Conservation (phyloP, 768 basidiomycete species). For the Neoboletus magnificus region DNA sequence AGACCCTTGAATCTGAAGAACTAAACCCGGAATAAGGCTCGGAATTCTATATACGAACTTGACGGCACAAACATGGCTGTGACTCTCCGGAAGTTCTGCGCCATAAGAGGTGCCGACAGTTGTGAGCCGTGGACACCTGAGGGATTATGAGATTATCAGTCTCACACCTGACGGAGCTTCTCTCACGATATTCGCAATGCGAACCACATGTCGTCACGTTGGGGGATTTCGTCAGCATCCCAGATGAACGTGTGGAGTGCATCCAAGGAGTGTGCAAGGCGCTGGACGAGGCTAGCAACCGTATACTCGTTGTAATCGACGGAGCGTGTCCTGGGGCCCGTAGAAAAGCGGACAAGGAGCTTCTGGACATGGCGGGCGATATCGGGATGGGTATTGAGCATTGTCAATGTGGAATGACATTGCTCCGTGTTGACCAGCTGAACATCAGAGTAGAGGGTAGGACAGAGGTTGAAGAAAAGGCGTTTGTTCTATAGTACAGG, state of each 20-base stretch:
- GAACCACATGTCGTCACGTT: constrained; percentile 77
- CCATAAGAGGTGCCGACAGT: constrained; percentile 64
- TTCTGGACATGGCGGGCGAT: constrained; percentile 68
- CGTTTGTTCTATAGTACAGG: constrained; percentile 46
- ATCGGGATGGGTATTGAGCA: constrained; percentile 53
- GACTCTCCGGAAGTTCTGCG: constrained; percentile 49
- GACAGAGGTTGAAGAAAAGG: constrained; percentile 49
- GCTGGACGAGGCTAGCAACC: constrained; percentile 51
- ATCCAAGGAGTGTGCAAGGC: constrained; percentile 54
- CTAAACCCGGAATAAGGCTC: constrained; percentile 33
- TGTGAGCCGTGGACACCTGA: constrained; percentile 63
- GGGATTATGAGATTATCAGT: neutral
- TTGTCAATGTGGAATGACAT: constrained; percentile 59
- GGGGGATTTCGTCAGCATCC: constrained; percentile 64
- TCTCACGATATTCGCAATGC: constrained; percentile 63
- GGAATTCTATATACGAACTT: neutral
- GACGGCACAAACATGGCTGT: constrained; percentile 55
- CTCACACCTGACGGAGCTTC: neutral
- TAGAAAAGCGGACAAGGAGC: constrained; percentile 43
- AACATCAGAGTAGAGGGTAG: constrained; percentile 59
- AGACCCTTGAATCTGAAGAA: constrained; percentile 68
- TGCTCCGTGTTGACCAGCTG: constrained; percentile 53
- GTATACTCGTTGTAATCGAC: constrained; percentile 22
- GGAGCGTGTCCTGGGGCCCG: constrained; percentile 28
- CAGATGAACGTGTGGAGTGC: constrained; percentile 66